Conservation (phyloP, 306 rosid species). For the Fragaria ananassa region DNA sequence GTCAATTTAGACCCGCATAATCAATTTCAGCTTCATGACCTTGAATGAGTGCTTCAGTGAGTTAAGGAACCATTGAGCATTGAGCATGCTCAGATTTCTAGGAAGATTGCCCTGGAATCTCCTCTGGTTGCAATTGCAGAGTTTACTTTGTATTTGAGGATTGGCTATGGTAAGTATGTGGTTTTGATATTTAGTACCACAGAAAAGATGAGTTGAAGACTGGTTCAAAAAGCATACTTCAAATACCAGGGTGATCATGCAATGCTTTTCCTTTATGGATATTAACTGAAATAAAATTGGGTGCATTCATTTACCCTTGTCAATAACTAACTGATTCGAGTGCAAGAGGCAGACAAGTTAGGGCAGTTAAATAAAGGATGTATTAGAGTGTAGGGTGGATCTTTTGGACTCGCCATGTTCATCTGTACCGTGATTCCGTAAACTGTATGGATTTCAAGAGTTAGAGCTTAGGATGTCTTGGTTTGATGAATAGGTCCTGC, state of each 20-base stretch:
- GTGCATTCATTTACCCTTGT: not conserved
- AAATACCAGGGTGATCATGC: not conserved
- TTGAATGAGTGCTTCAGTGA: slow-evolving; percentile 33
- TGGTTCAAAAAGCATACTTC: slow-evolving; percentile 6
- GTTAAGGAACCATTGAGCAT: slow-evolving; percentile 7
- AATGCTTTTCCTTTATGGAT: not conserved
- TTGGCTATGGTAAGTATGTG: not conserved
- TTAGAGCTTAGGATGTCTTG: not conserved
- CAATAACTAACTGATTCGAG: not conserved
- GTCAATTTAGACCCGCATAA: slow-evolving; percentile 24
- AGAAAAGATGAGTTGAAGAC: not conserved
- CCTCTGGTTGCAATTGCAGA: slow-evolving; percentile 6
- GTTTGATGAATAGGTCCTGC: not conserved
- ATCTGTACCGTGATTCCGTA: not conserved
- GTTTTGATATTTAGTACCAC: slow-evolving; percentile 9
- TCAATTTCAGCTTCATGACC: slow-evolving; percentile 24
- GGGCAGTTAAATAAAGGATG: not conserved
- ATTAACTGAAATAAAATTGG: not conserved
- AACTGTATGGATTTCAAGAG: not conserved
- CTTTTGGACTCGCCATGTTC: not conserved
- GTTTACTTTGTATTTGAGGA: slow-evolving; percentile 16
- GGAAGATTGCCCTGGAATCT: slow-evolving; percentile 19
- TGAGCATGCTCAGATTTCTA: slow-evolving; percentile 9
- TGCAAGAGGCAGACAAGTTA: not conserved
- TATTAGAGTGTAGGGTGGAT: not conserved